phyloP scores from a whole-genome alignment of 306 rosid genomes.

The Rosa chinensis region DNA sequence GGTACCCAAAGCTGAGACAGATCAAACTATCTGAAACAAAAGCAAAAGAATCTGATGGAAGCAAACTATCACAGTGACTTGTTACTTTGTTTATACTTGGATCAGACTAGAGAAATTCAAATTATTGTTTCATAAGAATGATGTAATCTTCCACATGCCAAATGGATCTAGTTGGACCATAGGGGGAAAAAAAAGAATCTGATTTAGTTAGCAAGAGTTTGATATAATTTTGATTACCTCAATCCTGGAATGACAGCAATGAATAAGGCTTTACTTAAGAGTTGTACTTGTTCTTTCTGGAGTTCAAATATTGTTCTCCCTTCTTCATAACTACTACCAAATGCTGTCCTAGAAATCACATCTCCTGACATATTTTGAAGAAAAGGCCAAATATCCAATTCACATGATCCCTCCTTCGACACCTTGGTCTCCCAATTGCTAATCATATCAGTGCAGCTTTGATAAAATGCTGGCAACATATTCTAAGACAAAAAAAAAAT shows the following conservation, averaged over 20 bases:
- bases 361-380: slow-evolving; percentile 27
- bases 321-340: slow-evolving; percentile 23
- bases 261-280: not conserved
- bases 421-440: slow-evolving; percentile 31
- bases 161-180: no score
- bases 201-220: not conserved
- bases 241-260: slow-evolving; percentile 33
- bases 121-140: no score
- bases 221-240: slow-evolving; percentile 28
- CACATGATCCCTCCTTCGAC: slow-evolving; percentile 1
- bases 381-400: slow-evolving; percentile 38
- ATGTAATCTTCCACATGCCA: not conserved
- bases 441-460: slow-evolving; percentile 30
- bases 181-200: no score
- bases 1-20: slow-evolving; percentile 19
- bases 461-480: slow-evolving; percentile 21
- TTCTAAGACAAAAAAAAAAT: not conserved
- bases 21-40: slow-evolving; percentile 21
- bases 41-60: not conserved
- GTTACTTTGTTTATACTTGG: not conserved
- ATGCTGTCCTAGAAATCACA: slow-evolving; percentile 33
- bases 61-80: not conserved
- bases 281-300: slow-evolving; percentile 20
- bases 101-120: no score
- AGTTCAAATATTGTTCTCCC: slow-evolving; percentile 37